Evolutionary conservation across 371 early-diverging fungal genomes (phyloP).

Genomic region (Mortierella sp.): DNA sequence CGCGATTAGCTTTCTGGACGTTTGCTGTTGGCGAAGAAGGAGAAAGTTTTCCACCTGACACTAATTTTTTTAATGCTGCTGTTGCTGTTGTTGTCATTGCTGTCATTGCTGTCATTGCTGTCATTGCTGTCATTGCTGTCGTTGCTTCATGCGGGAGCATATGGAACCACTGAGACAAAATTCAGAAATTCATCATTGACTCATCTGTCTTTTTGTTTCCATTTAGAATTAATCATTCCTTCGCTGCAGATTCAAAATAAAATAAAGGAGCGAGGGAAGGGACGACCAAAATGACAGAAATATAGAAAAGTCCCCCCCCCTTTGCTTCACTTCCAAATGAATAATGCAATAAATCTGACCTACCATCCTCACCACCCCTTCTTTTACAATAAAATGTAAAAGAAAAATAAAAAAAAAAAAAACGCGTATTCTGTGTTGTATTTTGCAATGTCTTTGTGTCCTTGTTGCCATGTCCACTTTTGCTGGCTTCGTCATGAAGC

Average conservation of each 20-base stretch:
- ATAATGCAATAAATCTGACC: too few species aligned
- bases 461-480: background rate
- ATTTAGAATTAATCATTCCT: background rate
- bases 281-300: too few species aligned
- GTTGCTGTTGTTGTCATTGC: background rate
- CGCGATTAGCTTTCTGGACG: too few species aligned
- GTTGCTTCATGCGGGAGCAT: background rate
- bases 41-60: background rate
- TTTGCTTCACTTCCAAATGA: background rate
- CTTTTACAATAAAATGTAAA: background rate
- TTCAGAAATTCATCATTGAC: too few species aligned
- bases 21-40: background rate
- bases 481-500: background rate
- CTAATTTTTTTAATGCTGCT: background rate
- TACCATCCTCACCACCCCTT: background rate
- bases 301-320: too few species aligned
- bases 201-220: background rate
- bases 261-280: slow-evolving; percentile 6
- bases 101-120: background rate
- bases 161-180: too few species aligned
- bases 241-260: background rate
- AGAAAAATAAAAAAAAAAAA: background rate
- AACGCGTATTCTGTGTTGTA: background rate
- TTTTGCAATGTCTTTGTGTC: background rate
- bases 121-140: too few species aligned